Base-by-base conservation (phyloP, 2,329 filamentous ascomycete species). In the Curvularia lunata region DNA sequence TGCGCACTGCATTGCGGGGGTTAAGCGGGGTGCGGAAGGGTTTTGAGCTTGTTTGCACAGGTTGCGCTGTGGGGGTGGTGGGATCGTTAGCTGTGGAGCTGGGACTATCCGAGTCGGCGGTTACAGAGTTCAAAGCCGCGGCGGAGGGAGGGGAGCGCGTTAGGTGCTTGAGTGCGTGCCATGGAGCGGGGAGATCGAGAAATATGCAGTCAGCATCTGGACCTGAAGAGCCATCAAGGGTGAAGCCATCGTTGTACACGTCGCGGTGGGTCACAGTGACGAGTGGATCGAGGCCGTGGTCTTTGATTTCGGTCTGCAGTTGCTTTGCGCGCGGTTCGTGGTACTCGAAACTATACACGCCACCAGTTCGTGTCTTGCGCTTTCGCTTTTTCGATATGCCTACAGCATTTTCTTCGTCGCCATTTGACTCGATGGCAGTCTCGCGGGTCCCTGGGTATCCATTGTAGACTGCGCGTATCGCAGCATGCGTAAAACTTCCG, bases 301-400 rank as follows among this genome's bases (percentile, higher is more conserved):
- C 83, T n/a, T 77, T 73, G 37, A 95, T 83, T 73, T 95, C 91
- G 55, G 86, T 79, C 52, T 83, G 81, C 78, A 95, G 85, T 72
- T 89, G 88, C 54, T 85, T 77, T 64, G 86, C 91, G 16, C 91
- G 85, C 30, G 88, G 84, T 66, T 89, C 85, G 78, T 95, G 89
- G 74, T 89, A 94, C 74, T 95, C 91, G 73, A 90, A 95, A 75
- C 90, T 93, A 80, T 87, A 93, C 5, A 95, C 90, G 66, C 87
- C 88, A 48, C 91, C 91, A 19, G 55, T 43, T 65, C 63, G 62
- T 78, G 83, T 48, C 61, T 74, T 64, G 51, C 67, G 75, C 56
- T 74, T 75, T 47, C 53, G 53, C 49, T 58, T 67, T 54, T 72
- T 69, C n/a, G 57, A 50, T 1, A 58, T 37, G 48, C 54, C 58